Base-by-base conservation (phyloP, 805 yeast genomes). In the Saturnispora dispora region DNA sequence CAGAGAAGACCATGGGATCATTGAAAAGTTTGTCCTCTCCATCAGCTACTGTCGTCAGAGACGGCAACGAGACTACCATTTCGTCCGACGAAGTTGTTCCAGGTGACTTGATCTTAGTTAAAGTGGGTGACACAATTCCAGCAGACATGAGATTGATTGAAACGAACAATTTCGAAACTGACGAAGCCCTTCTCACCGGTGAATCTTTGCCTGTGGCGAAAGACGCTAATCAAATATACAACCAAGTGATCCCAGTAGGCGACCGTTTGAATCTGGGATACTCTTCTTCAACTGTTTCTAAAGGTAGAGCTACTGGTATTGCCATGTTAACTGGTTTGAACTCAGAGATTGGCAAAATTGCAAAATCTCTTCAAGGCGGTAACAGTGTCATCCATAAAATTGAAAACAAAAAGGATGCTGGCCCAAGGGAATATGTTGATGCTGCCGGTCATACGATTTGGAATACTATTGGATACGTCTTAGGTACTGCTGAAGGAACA, bases 171-270 rank as follows among this genome's bases (percentile, higher is more conserved):
- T 82, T 87, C 62, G 96, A 89, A 75, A 83, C 88, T 66, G 96
- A 89, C 76, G 96, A 89, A 77, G 88, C 96, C 64, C 95, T 96
- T 64, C 83, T 89, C 68, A 89, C 97, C 67, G 97, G 97, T 82
- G 97, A 89, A 77, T 89, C 96, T 57, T 75, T 89, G 62, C 96
- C 96, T 68, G 96, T 85, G 60, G 96, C 88, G 76, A 89, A 89
- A 79, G 85, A 77, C 70, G 74, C 76, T 69, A 96, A 93, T 74
- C 96, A 68, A 10, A 67, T 72, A 8, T 80, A 74, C 53, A 39
- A 47, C 15, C 63, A 63, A 47, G 59, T 54, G 47, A 67, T 77
- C 10, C 84, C 88, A 9, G 84, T 85, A 28, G 91, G 90, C 47
- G 91, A 85, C 62, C 70, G 91, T 42, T 63, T 79, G 53, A 85